A percentile compares a stretch with the other conserved stretches of the same genome.
Conservation (phyloP, 2,329 filamentous ascomycete species). For the Daldinia eschscholtzii region DNA sequence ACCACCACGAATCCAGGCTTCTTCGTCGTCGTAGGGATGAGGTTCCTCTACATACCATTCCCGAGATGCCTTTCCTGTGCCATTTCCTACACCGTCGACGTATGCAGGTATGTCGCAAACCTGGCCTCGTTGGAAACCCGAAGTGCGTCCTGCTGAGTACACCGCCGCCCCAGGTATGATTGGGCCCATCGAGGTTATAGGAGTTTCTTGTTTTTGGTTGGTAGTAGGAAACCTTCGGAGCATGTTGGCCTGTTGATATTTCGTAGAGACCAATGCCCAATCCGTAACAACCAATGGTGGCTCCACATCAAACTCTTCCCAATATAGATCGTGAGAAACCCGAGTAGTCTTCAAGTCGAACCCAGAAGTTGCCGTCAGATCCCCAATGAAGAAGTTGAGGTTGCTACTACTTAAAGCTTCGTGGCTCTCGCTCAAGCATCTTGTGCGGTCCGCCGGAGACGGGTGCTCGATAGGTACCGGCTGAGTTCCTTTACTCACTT, state of each 20-base stretch:
- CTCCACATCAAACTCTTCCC: constrained; percentile 58
- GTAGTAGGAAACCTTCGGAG: constrained; percentile 57
- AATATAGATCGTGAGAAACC: constrained; percentile 60
- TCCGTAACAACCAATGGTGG: constrained; percentile 59
- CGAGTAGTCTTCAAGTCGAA: constrained; percentile 59
- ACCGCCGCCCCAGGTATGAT: constrained; percentile 55
- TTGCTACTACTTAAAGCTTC: constrained; percentile 52
- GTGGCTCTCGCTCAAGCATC: constrained; percentile 55
- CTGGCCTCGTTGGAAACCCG: constrained; percentile 58
- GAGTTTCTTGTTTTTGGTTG: constrained; percentile 52
- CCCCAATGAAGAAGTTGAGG: constrained; percentile 53
- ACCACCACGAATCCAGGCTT: constrained; percentile 61
- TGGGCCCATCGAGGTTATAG: constrained; percentile 51
- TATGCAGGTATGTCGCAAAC: constrained; percentile 61
- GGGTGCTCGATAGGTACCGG: constrained; percentile 57
- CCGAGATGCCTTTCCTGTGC: constrained; percentile 58
- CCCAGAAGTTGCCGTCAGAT: constrained; percentile 57
- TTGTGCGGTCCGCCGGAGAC: constrained; percentile 56
- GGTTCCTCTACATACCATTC: constrained; percentile 63
- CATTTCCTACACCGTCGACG: constrained; percentile 56
- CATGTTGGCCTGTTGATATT: constrained; percentile 56
- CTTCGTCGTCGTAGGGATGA: constrained; percentile 55
- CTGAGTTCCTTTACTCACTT: constrained; percentile 51
- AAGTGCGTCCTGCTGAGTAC: constrained; percentile 59
- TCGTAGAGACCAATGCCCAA: constrained; percentile 58